A percentile compares a stretch with the other conserved stretches of the same genome.
Evolutionary conservation across 176 grass and related monocot species (phyloP).

Genomic region (Canna indica): DNA sequence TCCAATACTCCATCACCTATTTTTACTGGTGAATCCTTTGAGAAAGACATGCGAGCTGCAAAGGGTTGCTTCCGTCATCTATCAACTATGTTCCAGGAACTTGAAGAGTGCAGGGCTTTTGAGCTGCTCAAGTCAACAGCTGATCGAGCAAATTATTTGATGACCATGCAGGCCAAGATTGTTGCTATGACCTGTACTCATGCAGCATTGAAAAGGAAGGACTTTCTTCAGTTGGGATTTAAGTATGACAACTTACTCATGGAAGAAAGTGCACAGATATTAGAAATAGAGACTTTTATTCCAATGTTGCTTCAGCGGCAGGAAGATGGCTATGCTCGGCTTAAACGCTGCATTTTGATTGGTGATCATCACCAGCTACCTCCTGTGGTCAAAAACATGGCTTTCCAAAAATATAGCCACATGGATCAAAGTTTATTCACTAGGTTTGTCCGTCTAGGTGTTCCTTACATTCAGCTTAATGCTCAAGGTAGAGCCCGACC

Average conservation of each 20-base stretch:
- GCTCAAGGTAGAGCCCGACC: slow-evolving; percentile 90
- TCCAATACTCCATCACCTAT: slow-evolving; percentile 51
- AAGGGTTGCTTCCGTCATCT: slow-evolving; percentile 92
- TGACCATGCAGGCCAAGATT: slow-evolving; percentile 98
- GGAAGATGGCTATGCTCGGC: slow-evolving; percentile 84
- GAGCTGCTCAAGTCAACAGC: slow-evolving; percentile 91
- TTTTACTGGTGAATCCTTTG: slow-evolving; percentile 79
- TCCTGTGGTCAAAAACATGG: slow-evolving; percentile 97
- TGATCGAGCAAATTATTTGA: slow-evolving; percentile 92
- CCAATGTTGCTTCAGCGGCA: slow-evolving; percentile 89
- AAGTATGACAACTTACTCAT: slow-evolving; percentile 96
- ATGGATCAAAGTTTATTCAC: slow-evolving; percentile 97
- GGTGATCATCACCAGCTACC: slow-evolving; percentile 97
- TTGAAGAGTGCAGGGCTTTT: slow-evolving; percentile 98
- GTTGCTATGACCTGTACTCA: slow-evolving; percentile 99
- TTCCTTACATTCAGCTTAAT: slow-evolving; percentile 97
- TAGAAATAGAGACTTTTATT: slow-evolving; percentile 98
- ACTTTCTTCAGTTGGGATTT: slow-evolving; percentile 94
- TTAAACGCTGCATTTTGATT: slow-evolving; percentile 94
- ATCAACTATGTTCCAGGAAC: slow-evolving; percentile 88
- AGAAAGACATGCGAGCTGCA: slow-evolving; percentile 91
- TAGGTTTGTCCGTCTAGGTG: slow-evolving; percentile 87
- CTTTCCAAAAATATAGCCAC: slow-evolving; percentile 98
- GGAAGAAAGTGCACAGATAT: slow-evolving; percentile 99
- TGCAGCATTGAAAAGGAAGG: slow-evolving; percentile 85